A percentile compares a stretch with the other conserved stretches of the same genome.
Evolutionary conservation across 352 stramenopile species (phyloP).

Genomic region (Pythium grandisporangium): DNA sequence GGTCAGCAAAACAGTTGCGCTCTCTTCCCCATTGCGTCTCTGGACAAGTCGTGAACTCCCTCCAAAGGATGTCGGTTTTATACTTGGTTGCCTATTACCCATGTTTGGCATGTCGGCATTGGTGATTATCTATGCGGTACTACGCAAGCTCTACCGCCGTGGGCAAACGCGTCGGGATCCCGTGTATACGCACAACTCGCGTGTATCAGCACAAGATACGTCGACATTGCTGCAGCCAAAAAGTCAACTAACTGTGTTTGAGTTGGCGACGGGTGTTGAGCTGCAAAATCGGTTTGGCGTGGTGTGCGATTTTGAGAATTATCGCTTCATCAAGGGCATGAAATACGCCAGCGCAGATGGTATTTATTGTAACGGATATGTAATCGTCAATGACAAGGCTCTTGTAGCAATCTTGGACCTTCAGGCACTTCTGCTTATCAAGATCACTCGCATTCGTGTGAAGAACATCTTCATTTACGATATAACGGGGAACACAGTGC

Average conservation of each 20-base stretch:
- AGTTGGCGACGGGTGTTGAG: constrained; percentile 3
- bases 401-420: constrained; percentile 25
- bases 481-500: constrained; percentile 15
- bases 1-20: constrained; percentile 4
- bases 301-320: constrained; percentile 35
- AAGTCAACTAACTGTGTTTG: constrained; percentile 9
- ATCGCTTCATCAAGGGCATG: constrained; percentile 7
- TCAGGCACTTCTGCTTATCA: constrained; percentile 26
- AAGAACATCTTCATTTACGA: constrained; percentile 31
- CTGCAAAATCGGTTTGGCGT: constrained; percentile 15
- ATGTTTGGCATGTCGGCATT: constrained; percentile 1
- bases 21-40: constrained; percentile 9
- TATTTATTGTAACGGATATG: constrained; percentile 29
- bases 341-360: constrained; percentile 22
- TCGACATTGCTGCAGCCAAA: not conserved
- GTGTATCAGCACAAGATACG: not conserved
- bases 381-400: constrained; percentile 29
- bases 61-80: constrained; percentile 1
- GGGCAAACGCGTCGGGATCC: not conserved
- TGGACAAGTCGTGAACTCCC: constrained; percentile 1
- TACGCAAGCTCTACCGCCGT: constrained; percentile 13
- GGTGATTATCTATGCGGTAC: constrained; percentile 11
- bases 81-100: not conserved
- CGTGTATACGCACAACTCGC: not conserved
- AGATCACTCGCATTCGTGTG: constrained; percentile 20